Conservation (phyloP, 176 grass and related monocot species). For the Carex cristatella region DNA sequence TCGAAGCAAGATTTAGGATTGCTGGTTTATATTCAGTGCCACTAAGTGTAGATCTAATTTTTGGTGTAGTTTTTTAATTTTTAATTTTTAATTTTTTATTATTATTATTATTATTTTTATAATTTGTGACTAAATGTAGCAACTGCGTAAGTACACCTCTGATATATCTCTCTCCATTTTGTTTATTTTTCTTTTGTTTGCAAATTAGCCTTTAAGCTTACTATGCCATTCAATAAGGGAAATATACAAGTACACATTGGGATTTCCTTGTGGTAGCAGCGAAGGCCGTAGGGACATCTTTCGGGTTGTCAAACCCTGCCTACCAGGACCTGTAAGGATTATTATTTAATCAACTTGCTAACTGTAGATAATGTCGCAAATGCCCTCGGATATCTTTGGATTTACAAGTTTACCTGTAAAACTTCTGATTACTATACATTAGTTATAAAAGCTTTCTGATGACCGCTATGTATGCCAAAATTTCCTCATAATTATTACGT, state of each 20-base stretch:
- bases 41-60: neutral
- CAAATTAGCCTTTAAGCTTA: constrained; percentile 79
- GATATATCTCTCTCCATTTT: neutral
- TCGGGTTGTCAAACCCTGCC: constrained; percentile 62
- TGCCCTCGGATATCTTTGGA: neutral
- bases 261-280: constrained; percentile 78
- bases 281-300: constrained; percentile 76
- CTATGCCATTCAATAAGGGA: constrained; percentile 62
- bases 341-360: constrained; percentile 13
- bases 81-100: no score
- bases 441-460: neutral
- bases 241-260: constrained; percentile 84
- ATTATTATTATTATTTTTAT: neutral
- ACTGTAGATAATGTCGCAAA: neutral
- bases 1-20: neutral
- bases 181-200: constrained; percentile 2
- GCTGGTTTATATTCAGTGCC: neutral
- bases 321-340: constrained; percentile 86
- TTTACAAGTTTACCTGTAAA: neutral
- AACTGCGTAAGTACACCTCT: neutral
- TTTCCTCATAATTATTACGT: neutral
- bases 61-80: neutral
- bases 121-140: neutral
- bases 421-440: neutral
- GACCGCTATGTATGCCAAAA: neutral